Percentiles rank a stretch among this genome's conserved stretches.
Conservation (phyloP, 2,329 filamentous ascomycete genomes). For the Ophiostoma populinum region DNA sequence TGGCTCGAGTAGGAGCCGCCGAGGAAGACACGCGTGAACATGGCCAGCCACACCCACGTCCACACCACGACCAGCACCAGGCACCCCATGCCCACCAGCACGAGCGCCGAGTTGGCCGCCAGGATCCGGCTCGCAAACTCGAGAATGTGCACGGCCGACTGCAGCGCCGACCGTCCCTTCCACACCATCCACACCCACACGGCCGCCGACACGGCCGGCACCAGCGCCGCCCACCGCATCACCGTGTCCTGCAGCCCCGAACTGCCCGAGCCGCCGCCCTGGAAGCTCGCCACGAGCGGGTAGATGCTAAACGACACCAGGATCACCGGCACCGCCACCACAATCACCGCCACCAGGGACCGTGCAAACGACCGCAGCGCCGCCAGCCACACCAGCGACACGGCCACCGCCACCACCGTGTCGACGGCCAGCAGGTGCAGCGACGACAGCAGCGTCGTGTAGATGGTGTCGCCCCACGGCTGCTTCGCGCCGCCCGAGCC, state of each 20-base stretch:
- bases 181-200: constrained; percentile 74
- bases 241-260: constrained; percentile 64
- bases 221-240: constrained; percentile 73
- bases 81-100: constrained; percentile 67
- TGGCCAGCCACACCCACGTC: constrained; percentile 92
- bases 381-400: constrained; percentile 82
- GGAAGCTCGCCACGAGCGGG: constrained; percentile 76
- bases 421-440: constrained; percentile 83
- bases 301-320: constrained; percentile 83
- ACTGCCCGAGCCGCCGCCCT: constrained; percentile 54
- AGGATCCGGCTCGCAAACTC: constrained; percentile 86
- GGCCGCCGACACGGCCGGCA: constrained; percentile 56
- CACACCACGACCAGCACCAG: constrained; percentile 63
- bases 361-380: constrained; percentile 75
- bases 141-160: constrained; percentile 71
- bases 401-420: constrained; percentile 73
- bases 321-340: constrained; percentile 72
- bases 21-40: constrained; percentile 92
- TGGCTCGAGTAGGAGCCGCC: constrained; percentile 63
- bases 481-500: constrained; percentile 29
- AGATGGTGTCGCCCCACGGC: constrained; percentile 82
- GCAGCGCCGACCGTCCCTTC: constrained; percentile 62
- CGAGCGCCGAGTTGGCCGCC: constrained; percentile 63
- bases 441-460: constrained; percentile 70
- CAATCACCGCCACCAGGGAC: constrained; percentile 61